These are phyloP conservation scores for Neocucurbitaria cava DNA, from an alignment of 2,329 filamentous ascomycete genomes.

Conservation along the genomic window DNA sequence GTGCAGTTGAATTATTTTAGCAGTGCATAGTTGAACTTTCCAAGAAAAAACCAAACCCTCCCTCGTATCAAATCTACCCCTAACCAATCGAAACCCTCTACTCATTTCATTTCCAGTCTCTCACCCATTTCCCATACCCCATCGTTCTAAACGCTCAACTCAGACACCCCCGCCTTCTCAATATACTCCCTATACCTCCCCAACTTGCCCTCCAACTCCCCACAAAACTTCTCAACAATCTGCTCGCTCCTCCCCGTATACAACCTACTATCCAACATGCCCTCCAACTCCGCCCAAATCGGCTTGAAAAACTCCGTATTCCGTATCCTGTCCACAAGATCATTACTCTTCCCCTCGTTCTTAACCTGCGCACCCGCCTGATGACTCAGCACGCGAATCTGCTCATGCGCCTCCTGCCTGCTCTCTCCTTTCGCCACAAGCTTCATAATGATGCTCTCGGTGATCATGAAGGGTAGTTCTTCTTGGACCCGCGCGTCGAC, in stretches of 20 bases:
- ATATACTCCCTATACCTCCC: slow-evolving; percentile 60
- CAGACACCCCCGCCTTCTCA: slow-evolving; percentile 38
- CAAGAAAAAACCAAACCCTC: no score
- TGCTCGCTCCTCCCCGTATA: slow-evolving; percentile 62
- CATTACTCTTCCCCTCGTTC: slow-evolving; percentile 76
- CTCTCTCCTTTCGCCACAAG: slow-evolving; percentile 73
- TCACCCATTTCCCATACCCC: no score
- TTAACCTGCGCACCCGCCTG: slow-evolving; percentile 76
- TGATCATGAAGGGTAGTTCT: slow-evolving; percentile 88
- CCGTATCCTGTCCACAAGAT: slow-evolving; percentile 80
- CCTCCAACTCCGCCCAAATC: slow-evolving; percentile 72
- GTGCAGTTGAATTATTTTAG: no score
- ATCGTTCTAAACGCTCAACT: slow-evolving; percentile 42
- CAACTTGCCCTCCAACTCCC: slow-evolving; percentile 48
- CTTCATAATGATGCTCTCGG: slow-evolving; percentile 66
- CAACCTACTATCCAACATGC: slow-evolving; percentile 68
- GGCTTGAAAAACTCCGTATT: slow-evolving; percentile 75
- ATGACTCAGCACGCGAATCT: slow-evolving; percentile 81
- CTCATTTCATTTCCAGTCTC: not conserved
- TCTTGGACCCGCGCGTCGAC: slow-evolving; percentile 70
- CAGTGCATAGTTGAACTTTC: no score
- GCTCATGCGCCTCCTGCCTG: slow-evolving; percentile 83
- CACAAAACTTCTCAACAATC: slow-evolving; percentile 35
- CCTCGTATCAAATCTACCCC: not conserved
- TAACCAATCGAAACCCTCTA: not conserved